These are phyloP conservation scores for Neurospora sp. DNA, from an alignment of 2,329 filamentous ascomycete genomes.

Conservation along the genomic window DNA sequence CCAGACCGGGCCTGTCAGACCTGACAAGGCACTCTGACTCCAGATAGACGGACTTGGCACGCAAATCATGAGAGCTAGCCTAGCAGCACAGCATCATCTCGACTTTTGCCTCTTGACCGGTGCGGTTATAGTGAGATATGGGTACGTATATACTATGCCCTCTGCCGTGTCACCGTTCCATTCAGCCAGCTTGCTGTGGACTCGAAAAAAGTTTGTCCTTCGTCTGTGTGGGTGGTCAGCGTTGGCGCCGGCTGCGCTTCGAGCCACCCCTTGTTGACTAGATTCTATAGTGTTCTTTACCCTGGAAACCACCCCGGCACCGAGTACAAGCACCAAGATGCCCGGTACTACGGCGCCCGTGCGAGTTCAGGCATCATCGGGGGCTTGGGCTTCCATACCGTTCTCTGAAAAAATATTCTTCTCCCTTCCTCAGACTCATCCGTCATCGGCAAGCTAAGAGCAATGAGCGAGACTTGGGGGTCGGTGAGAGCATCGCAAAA, in stretches of 20 bases:
- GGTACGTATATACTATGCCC: neutral
- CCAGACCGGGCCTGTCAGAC: neutral
- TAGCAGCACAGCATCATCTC: conserved; percentile 2
- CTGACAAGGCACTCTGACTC: neutral
- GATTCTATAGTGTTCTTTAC: neutral
- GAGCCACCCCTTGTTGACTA: neutral
- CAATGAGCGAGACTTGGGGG: neutral
- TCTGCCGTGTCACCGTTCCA: neutral
- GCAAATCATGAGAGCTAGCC: neutral
- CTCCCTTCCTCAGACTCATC: neutral
- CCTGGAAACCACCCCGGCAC: neutral
- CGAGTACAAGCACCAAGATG: neutral
- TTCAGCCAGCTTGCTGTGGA: neutral
- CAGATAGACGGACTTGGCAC: neutral
- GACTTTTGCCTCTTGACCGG: neutral
- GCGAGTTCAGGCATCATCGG: neutral
- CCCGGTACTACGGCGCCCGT: neutral
- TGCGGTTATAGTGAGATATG: neutral
- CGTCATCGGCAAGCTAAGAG: neutral
- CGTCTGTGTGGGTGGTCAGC: conserved; percentile 4
- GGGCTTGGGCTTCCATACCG: neutral
- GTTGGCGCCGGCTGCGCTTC: conserved; percentile 8
- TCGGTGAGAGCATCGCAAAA: neutral
- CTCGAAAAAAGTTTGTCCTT: neutral
- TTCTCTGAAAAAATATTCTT: neutral